Evolutionary conservation across 176 grass and related monocot species (phyloP), one percentile per base, ranked within the genome.

Genomic region (Aegilops bicornis): DNA sequence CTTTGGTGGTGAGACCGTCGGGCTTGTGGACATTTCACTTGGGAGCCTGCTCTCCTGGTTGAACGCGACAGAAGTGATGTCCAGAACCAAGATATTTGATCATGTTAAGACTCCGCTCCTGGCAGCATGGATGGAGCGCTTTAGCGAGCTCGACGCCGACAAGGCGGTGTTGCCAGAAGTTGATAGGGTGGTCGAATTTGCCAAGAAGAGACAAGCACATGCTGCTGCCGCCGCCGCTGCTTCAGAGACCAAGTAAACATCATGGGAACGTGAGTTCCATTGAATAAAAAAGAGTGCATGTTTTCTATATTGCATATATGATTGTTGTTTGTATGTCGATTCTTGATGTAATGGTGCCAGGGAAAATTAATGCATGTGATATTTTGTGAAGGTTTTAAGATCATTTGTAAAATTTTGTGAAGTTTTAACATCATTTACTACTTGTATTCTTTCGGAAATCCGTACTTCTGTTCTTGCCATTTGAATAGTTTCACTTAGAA

Each of bases 1-100:
- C 80, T 95, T 95, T 16, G 81, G 88, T 15, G 91, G 94, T 10
- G 84, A 93, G 24, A 63, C 3, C 12, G 87, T 91, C 5, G 89
- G 87, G 4, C 86, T 84, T 59, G 1, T 90, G 3, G 94, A 93
- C 61, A 23, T 93, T 9, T 5, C 54, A n/a, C 66, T 93, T 0
- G 94, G 86, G 10, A 8, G 69, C 36, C 50, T 67, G 12, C 35
- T 69, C 1, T 25, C 60, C 2, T 77, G 87, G 87, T 68, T 72
- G 68, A 58, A 59, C 17, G 64, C 84, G 1, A 27, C 62, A 1
- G 86, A 87, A 67, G 81, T 72, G 73, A 67, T 92, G 9, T 8
- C 32, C 1, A 71, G 60, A 1, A 22, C 73, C 31, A 79, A 20
- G 27, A 3, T 92, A 43, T 29, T 94, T 6, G 88, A 94, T 15